Percentiles rank a stretch among this genome's conserved stretches.
Conservation (phyloP, 2,329 filamentous ascomycete species). For the Tolypocladium guangdongense region DNA sequence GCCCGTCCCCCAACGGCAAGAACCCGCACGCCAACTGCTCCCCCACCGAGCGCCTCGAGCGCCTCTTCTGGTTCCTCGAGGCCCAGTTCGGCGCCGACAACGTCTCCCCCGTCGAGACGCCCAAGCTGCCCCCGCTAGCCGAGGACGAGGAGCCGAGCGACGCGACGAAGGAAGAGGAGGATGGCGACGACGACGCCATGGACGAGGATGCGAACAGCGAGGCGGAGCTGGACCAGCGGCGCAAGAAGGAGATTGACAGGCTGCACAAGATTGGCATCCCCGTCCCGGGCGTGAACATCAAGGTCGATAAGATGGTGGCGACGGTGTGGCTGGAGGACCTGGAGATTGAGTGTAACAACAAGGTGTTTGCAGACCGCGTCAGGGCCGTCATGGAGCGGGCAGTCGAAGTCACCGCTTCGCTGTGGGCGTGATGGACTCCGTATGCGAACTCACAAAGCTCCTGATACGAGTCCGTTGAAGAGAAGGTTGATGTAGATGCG, state of each 20-base stretch:
- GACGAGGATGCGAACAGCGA: constrained; percentile 24
- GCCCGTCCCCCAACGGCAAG: constrained; percentile 33
- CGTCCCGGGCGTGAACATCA: constrained; percentile 78
- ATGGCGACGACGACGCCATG: constrained; percentile 5
- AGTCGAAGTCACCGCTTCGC: constrained; percentile 72
- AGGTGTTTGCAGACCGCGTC: constrained; percentile 72
- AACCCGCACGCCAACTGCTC: constrained; percentile 67
- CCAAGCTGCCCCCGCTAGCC: constrained; percentile 40
- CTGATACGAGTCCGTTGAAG: background rate
- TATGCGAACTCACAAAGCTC: background rate
- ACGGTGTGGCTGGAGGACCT: constrained; percentile 87
- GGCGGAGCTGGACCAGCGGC: constrained; percentile 40
- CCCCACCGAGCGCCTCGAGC: constrained; percentile 66
- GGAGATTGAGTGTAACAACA: constrained; percentile 76
- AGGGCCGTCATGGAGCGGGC: constrained; percentile 82
- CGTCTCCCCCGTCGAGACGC: constrained; percentile 61
- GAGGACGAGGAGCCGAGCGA: constrained; percentile 14
- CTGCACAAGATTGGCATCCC: constrained; percentile 79
- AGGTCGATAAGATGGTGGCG: constrained; percentile 77
- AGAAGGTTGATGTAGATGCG: background rate
- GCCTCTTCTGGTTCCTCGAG: constrained; percentile 92
- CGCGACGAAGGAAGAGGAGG: background rate
- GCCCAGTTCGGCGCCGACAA: constrained; percentile 85
- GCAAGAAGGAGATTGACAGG: constrained; percentile 61
- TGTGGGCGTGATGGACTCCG: constrained; percentile 39